phyloP scores from a whole-genome alignment of 257 asterid genomes.

The Scutellaria barbata region DNA sequence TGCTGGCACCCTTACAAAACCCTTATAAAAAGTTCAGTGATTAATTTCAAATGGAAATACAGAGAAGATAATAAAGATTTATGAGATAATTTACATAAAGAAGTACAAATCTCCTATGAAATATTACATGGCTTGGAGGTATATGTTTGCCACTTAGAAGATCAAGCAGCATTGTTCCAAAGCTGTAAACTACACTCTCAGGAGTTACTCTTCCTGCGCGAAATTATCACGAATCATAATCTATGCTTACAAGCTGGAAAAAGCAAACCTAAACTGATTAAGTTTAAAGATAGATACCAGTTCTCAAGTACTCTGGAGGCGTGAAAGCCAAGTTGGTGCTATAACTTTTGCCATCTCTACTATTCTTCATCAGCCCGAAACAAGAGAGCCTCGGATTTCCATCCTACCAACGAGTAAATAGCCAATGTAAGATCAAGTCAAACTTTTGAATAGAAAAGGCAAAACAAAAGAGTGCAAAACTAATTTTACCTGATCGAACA shows the following conservation, averaged over 20 bases:
- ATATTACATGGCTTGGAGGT: conserved; percentile 69
- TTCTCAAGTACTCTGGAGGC: conserved; percentile 73
- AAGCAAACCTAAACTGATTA: neutral
- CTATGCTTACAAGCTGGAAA: neutral
- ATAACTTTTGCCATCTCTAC: conserved; percentile 71
- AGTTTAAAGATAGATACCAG: conserved; percentile 42
- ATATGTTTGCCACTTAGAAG: conserved; percentile 76
- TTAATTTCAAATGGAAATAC: neutral
- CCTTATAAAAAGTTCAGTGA: neutral
- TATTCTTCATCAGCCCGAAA: conserved; percentile 71
- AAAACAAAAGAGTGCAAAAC: neutral
- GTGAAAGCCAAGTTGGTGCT: conserved; percentile 74
- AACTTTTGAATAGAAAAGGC: neutral
- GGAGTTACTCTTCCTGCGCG: conserved; percentile 65
- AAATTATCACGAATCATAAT: conserved; percentile 1
- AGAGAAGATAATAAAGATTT: neutral
- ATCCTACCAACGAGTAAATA: conserved; percentile 43
- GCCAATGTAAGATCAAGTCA: conserved; percentile 4
- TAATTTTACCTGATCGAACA: conserved; percentile 60
- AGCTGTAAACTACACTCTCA: conserved; percentile 72
- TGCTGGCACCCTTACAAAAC: too few species aligned
- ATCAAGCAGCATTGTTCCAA: conserved; percentile 70
- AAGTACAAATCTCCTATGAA: neutral
- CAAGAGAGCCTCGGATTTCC: conserved; percentile 71
- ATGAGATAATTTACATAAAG: neutral